These are phyloP conservation scores for Theileria annulata DNA, from an alignment of 169 alveolate species.

Conservation along the genomic window DNA sequence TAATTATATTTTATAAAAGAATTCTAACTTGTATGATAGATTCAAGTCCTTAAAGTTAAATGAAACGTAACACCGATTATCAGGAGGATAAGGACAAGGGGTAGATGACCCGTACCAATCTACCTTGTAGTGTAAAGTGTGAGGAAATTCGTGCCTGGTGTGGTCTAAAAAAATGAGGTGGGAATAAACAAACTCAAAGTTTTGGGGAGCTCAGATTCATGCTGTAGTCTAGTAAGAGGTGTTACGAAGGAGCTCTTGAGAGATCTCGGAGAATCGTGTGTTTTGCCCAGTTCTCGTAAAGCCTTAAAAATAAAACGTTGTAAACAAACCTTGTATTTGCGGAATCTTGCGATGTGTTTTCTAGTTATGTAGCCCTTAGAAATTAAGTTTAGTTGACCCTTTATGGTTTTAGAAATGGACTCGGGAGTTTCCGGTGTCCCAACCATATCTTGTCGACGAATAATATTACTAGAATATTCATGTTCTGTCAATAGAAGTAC, in stretches of 20 bases:
- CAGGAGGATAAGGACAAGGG: slow-evolving; percentile 58
- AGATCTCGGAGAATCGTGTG: slow-evolving; percentile 21
- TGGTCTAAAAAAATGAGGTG: slow-evolving; percentile 21
- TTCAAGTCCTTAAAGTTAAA: slow-evolving; percentile 72
- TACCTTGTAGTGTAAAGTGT: slow-evolving; percentile 72
- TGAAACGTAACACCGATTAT: slow-evolving; percentile 59
- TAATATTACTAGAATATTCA: slow-evolving; percentile 32
- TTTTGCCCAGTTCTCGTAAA: slow-evolving; percentile 34
- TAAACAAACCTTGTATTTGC: slow-evolving; percentile 68
- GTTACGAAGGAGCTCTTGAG: slow-evolving; percentile 73
- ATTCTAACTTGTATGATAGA: slow-evolving; percentile 59
- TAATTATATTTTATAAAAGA: slow-evolving; percentile 10
- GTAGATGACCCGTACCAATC: slow-evolving; percentile 75
- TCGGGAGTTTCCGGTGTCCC: slow-evolving; percentile 80
- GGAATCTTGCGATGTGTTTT: slow-evolving; percentile 74
- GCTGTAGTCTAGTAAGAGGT: slow-evolving; percentile 79
- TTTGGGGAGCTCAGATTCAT: slow-evolving; percentile 75
- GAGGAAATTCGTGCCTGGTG: slow-evolving; percentile 76
- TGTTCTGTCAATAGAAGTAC: slow-evolving; percentile 1
- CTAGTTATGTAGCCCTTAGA: slow-evolving; percentile 73
- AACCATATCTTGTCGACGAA: slow-evolving; percentile 77
- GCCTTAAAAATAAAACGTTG: slow-evolving; percentile 52
- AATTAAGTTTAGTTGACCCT: slow-evolving; percentile 66
- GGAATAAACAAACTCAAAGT: slow-evolving; percentile 57
- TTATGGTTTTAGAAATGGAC: slow-evolving; percentile 77